Base-by-base conservation (phyloP, 2,329 filamentous ascomycete genomes). In the Exophiala aquamarina region DNA sequence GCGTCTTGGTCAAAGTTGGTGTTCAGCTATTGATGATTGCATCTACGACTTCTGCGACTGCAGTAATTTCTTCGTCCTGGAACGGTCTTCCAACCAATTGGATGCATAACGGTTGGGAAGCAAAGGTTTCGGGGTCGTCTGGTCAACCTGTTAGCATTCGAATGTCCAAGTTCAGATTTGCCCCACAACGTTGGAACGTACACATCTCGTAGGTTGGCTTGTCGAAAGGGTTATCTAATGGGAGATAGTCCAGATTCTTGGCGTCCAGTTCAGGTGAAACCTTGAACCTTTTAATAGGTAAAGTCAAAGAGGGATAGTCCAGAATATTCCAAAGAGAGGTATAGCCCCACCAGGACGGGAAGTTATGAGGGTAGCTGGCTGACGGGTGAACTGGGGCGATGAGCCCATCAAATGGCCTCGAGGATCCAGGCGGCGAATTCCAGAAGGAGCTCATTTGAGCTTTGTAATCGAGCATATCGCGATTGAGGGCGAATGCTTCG, bases 271-370 rank as follows among this genome's bases (percentile, higher is more conserved):
- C 55, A 1, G 67, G 66, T 41, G 74, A 67, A 1, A 73, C 69
- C 32, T 66, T 61, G 41, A 43, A 43, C 9, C 20, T 17, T n/a
- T 38, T 38, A 8, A 38, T 4, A 0, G 83, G 83, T 59, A 87
- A 84, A 0, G 81, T 73, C 2, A 77, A 63, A 7, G 73, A 75
- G 0, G 83, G 80, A 61, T 85, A 85, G 61, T 87, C 83, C 1
- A 87, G 72, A 33, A 86, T 57, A 60, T 87, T 87, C 81, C 82
- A 87, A 52, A 82, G 76, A 0, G 75, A 68, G 0, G 82, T 85
- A 56, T 87, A 87, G 2, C 75, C 75, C 81, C 82, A 87, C 52
- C 78, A 79, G 28, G 63, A 70, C 62, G 84, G 57, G 49, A 70
- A 64, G 54, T 79, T 63, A 51, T 81, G 71, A 52, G 76, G 64